Conservation (phyloP, 352 stramenopile genomes). For the Blastocystis sp. region DNA sequence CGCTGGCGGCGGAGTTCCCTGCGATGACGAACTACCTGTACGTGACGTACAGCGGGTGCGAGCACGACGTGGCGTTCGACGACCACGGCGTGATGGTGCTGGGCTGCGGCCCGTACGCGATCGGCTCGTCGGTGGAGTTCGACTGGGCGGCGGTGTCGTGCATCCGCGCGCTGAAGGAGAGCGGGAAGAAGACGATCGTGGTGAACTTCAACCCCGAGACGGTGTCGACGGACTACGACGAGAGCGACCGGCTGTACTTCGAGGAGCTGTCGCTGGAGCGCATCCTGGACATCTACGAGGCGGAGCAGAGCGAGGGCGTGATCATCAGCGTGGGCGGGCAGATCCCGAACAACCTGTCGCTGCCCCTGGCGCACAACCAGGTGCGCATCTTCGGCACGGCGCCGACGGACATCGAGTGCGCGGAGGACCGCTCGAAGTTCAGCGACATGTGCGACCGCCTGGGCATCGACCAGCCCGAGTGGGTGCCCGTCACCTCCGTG, state of each 20-base stretch:
- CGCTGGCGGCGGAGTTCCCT: slow-evolving; percentile 92
- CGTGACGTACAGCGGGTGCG: slow-evolving; percentile 92
- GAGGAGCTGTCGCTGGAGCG: slow-evolving; percentile 95
- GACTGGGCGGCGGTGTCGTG: slow-evolving; percentile 95
- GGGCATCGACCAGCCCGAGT: slow-evolving; percentile 87
- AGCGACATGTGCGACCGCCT: slow-evolving; percentile 91
- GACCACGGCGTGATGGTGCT: slow-evolving; percentile 91
- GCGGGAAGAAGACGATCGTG: slow-evolving; percentile 90
- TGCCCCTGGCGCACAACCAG: slow-evolving; percentile 85
- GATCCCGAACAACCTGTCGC: slow-evolving; percentile 95
- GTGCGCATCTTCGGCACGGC: slow-evolving; percentile 91
- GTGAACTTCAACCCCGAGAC: slow-evolving; percentile 99
- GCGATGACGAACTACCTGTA: slow-evolving; percentile 98
- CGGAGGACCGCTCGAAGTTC: slow-evolving; percentile 95
- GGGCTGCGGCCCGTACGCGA: slow-evolving; percentile 94
- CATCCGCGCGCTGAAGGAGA: slow-evolving; percentile 86
- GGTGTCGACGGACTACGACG: slow-evolving; percentile 97
- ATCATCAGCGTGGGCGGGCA: slow-evolving; percentile 96
- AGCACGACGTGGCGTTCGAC: slow-evolving; percentile 85
- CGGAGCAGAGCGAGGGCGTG: slow-evolving; percentile 86
- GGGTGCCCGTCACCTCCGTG: slow-evolving; percentile 84
- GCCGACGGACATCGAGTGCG: slow-evolving; percentile 90
- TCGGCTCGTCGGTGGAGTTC: slow-evolving; percentile 95
- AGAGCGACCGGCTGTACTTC: slow-evolving; percentile 97
- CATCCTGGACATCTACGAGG: slow-evolving; percentile 97